Percentiles rank a stretch among this genome's conserved stretches.
These are phyloP conservation scores for Penicillium sp. DNA, from an alignment of 2,329 filamentous ascomycete species.

Conservation along the genomic window DNA sequence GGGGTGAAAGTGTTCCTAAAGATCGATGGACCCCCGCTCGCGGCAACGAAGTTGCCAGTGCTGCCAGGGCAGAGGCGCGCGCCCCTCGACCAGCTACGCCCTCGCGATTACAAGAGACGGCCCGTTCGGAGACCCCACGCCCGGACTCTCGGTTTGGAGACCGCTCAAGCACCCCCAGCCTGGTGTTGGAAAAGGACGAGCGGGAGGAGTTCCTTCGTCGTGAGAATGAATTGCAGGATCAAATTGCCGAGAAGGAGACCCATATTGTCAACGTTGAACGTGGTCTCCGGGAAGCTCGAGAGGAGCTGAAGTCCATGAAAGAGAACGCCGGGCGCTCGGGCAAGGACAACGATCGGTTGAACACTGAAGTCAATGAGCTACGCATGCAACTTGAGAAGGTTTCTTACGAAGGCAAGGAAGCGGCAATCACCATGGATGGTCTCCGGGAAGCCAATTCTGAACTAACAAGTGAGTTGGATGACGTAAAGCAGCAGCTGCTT, in stretches of 20 bases:
- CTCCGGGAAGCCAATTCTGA: conserved; percentile 95
- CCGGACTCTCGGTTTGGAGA: conserved; percentile 72
- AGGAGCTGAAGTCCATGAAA: conserved; percentile 81
- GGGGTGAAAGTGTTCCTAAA: conserved; percentile 82
- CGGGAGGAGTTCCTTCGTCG: conserved; percentile 91
- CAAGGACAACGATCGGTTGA: conserved; percentile 87
- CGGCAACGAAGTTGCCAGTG: conserved; percentile 53
- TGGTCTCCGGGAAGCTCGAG: conserved; percentile 75
- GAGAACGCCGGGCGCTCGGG: conserved; percentile 80
- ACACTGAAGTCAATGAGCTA: conserved; percentile 83
- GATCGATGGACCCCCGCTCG: conserved; percentile 80
- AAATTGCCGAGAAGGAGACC: conserved; percentile 89
- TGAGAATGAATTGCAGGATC: conserved; percentile 96
- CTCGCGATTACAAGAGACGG: conserved; percentile 44
- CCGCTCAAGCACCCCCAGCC: conserved; percentile 79
- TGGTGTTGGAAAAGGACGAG: conserved; percentile 92
- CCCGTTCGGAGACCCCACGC: conserved; percentile 60
- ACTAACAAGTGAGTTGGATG: conserved; percentile 86
- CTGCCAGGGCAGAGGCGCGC: conserved; percentile 51
- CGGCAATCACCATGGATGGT: conserved; percentile 95
- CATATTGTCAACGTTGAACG: conserved; percentile 78
- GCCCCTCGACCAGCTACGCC: conserved; percentile 44
- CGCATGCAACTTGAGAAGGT: conserved; percentile 97
- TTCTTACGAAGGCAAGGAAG: conserved; percentile 94
- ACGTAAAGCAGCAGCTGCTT: conserved; percentile 91